Percentiles rank a stretch among this genome's conserved stretches.
These are phyloP conservation scores for Xylaria sp. DNA, from an alignment of 2,329 filamentous ascomycete species.

Conservation along the genomic window DNA sequence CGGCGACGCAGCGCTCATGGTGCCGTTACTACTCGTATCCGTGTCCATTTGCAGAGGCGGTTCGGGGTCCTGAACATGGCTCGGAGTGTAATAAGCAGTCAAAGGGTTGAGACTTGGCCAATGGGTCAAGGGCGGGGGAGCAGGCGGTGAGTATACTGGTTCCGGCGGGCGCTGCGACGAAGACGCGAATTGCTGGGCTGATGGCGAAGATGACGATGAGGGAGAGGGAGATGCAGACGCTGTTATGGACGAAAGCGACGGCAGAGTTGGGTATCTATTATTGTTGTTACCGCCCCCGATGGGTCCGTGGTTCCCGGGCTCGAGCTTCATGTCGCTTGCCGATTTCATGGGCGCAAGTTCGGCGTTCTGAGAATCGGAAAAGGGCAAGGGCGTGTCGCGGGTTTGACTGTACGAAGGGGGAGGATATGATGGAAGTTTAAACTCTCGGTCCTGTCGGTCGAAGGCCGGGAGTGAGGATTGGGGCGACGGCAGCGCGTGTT, in stretches of 20 bases:
- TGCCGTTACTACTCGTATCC: constrained; percentile 56
- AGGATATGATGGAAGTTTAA: constrained; percentile 51
- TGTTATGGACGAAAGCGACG: constrained; percentile 57
- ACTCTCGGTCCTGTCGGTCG: constrained; percentile 46
- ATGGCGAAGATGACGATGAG: constrained; percentile 41
- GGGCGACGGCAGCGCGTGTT: constrained; percentile 41
- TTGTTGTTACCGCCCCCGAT: constrained; percentile 19
- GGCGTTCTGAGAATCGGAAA: constrained; percentile 50
- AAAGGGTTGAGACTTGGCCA: constrained; percentile 64
- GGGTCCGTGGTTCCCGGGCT: constrained; percentile 27
- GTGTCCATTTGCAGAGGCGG: constrained; percentile 61
- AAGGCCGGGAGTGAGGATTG: constrained; percentile 36
- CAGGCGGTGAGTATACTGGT: constrained; percentile 44
- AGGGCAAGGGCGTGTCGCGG: constrained; percentile 50
- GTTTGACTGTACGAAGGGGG: constrained; percentile 53
- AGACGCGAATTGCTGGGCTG: constrained; percentile 30
- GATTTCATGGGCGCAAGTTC: constrained; percentile 58
- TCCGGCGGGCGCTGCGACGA: constrained; percentile 43
- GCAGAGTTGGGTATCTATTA: constrained; percentile 50
- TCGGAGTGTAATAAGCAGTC: constrained; percentile 59
- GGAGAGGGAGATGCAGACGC: constrained; percentile 45
- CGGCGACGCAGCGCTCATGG: constrained; percentile 57
- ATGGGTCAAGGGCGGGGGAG: constrained; percentile 47
- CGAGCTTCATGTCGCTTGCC: constrained; percentile 43
- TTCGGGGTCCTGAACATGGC: constrained; percentile 56